Conservation (phyloP, 2,329 filamentous ascomycete species). For the Penicillium verrucosum region DNA sequence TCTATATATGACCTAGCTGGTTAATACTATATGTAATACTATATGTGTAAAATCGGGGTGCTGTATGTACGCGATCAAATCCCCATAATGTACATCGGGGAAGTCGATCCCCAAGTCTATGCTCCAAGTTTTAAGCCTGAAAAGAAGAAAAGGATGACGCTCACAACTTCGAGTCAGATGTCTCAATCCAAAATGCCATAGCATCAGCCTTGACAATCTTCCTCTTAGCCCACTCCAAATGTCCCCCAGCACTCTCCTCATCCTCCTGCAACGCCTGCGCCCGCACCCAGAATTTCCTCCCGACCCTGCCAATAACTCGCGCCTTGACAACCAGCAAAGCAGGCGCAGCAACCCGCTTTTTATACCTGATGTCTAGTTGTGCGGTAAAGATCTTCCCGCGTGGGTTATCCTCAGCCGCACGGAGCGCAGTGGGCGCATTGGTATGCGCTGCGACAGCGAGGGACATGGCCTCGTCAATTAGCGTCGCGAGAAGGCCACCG, state of each 20-base stretch:
- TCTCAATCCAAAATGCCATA: constrained; percentile 42
- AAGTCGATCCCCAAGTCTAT: neutral
- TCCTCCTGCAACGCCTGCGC: constrained; percentile 41
- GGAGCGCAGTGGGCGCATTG: neutral
- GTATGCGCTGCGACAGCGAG: constrained; percentile 36
- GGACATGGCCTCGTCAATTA: constrained; percentile 47
- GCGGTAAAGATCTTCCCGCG: constrained; percentile 38
- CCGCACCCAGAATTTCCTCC: constrained; percentile 42
- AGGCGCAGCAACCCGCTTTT: constrained; percentile 36
- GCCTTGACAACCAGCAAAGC: constrained; percentile 37
- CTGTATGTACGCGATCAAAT: constrained; percentile 1
- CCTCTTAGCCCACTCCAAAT: constrained; percentile 32
- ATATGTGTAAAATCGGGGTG: neutral
- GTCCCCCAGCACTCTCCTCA: constrained; percentile 26
- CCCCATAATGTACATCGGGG: neutral
- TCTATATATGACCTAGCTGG: neutral
- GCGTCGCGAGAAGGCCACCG: constrained; percentile 40
- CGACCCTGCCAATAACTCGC: constrained; percentile 36
- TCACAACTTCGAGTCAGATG: constrained; percentile 29
- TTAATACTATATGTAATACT: neutral
- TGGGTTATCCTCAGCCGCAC: constrained; percentile 17
- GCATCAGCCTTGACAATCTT: constrained; percentile 40
- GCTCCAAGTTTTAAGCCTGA: neutral
- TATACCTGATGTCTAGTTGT: constrained; percentile 43
- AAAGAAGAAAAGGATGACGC: neutral